Evolutionary conservation across 1,284 basidiomycete genomes (phyloP).

Genomic region (Boletus mariae): DNA sequence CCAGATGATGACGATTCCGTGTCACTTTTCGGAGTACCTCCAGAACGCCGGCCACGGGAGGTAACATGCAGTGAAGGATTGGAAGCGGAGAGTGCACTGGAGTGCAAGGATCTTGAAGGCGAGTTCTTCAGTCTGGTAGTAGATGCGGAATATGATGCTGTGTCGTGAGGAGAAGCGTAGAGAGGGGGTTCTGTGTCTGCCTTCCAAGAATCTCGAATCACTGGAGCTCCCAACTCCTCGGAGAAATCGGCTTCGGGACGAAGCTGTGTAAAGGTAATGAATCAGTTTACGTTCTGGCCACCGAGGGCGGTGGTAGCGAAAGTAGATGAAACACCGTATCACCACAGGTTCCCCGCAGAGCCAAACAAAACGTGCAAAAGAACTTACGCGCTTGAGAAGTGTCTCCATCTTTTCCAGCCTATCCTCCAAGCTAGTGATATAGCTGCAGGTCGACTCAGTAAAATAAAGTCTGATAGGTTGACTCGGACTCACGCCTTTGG

Average conservation of each 20-base stretch:
- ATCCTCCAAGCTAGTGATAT: slow-evolving; percentile 75
- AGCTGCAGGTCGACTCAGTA: slow-evolving; percentile 41
- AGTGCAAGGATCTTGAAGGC: slow-evolving; percentile 9
- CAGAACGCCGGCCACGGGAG: slow-evolving; percentile 9
- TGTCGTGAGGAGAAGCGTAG: slow-evolving; percentile 19
- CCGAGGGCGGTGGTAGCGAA: neutral
- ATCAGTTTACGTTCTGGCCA: slow-evolving; percentile 9
- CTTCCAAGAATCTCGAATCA: slow-evolving; percentile 75
- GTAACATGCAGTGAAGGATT: slow-evolving; percentile 2
- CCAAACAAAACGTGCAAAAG: neutral
- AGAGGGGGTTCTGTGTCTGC: slow-evolving; percentile 26
- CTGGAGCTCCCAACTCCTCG: slow-evolving; percentile 62
- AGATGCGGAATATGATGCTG: slow-evolving; percentile 19
- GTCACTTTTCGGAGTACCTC: slow-evolving; percentile 25
- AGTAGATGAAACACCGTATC: slow-evolving; percentile 1
- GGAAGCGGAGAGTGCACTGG: slow-evolving; percentile 8
- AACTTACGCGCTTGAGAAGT: slow-evolving; percentile 61
- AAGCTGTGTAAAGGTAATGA: slow-evolving; percentile 43
- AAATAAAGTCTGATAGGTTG: neutral
- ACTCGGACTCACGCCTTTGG: slow-evolving; percentile 66
- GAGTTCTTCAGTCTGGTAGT: slow-evolving; percentile 16
- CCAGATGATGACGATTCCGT: slow-evolving; percentile 36
- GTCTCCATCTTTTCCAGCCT: slow-evolving; percentile 69
- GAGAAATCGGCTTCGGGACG: slow-evolving; percentile 67
- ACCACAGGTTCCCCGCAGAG: neutral